Conservation (phyloP, 164 flowering plant genomes). For the Vitis cinerea region DNA sequence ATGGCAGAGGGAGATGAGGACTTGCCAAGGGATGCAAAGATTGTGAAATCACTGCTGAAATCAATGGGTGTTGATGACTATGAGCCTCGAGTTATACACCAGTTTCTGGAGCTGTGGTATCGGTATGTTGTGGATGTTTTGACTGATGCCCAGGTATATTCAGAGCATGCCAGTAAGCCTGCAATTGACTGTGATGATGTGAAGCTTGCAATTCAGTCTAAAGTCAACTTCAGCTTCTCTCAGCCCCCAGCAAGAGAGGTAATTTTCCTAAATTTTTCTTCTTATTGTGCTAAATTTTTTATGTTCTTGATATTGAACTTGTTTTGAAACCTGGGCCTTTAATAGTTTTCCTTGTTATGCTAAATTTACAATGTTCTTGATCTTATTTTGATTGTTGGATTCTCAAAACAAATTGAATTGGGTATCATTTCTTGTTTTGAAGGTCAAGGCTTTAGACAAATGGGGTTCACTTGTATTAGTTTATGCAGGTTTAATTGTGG, state of each 20-base stretch:
- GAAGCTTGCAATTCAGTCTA: constrained; percentile 91
- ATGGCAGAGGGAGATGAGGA: constrained; percentile 81
- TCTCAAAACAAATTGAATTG: no score
- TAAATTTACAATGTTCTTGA: no score
- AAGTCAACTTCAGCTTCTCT: constrained; percentile 89
- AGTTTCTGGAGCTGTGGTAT: constrained; percentile 91
- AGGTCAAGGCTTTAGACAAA: no score
- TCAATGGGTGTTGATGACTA: constrained; percentile 89
- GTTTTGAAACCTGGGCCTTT: no score
- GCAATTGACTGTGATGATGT: constrained; percentile 85
- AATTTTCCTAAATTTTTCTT: constrained; percentile 1
- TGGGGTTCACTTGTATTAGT: no score
- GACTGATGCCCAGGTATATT: constrained; percentile 85
- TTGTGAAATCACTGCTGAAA: constrained; percentile 74
- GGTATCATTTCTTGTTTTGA: no score
- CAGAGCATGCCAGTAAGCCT: constrained; percentile 88
- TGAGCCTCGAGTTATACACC: constrained; percentile 90
- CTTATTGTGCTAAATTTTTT: no score
- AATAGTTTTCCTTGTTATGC: no score
- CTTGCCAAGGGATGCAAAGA: constrained; percentile 88
- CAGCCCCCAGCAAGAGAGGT: constrained; percentile 99
- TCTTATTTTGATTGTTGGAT: no score
- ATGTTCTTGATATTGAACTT: no score
- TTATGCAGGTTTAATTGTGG: no score
- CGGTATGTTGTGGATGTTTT: constrained; percentile 82